Percentiles rank a stretch among this genome's conserved stretches.
These are phyloP conservation scores for Pulveroboletus sp. DNA, from an alignment of 768 basidiomycete species.

Conservation along the genomic window DNA sequence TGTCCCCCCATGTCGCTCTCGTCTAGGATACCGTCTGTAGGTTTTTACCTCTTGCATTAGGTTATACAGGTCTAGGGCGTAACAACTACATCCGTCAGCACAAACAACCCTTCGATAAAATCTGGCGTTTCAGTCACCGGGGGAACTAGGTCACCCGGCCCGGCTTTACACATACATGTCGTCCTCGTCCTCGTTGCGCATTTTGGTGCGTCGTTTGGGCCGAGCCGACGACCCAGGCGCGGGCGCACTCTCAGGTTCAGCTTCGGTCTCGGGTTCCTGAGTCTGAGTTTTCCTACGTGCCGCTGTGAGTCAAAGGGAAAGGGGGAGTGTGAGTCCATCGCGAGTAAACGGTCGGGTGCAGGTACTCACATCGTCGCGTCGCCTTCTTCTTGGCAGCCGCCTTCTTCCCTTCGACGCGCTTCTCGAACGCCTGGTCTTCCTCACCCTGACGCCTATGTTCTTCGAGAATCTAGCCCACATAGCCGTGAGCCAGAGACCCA, in stretches of 20 bases:
- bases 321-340: background rate
- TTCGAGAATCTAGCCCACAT: constrained; percentile 62
- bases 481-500: background rate
- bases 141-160: background rate
- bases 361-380: constrained; percentile 40
- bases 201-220: constrained; percentile 6
- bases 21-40: background rate
- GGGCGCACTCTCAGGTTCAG: constrained; percentile 1
- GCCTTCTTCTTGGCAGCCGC: constrained; percentile 75
- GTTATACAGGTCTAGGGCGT: background rate
- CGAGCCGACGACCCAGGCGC: constrained; percentile 1
- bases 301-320: constrained; percentile 8
- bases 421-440: constrained; percentile 88
- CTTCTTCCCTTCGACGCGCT: constrained; percentile 77
- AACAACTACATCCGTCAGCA: no score
- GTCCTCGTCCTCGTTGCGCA: constrained; percentile 12
- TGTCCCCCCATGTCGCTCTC: no score
- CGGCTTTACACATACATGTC: constrained; percentile 24
- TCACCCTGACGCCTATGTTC: constrained; percentile 80
- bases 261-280: constrained; percentile 17
- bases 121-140: no score
- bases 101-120: no score
- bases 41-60: constrained; percentile 8
- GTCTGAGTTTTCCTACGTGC: constrained; percentile 27
- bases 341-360: background rate